Base-by-base conservation (phyloP, 2,329 filamentous ascomycete genomes). In the Biscogniauxia marginata region DNA sequence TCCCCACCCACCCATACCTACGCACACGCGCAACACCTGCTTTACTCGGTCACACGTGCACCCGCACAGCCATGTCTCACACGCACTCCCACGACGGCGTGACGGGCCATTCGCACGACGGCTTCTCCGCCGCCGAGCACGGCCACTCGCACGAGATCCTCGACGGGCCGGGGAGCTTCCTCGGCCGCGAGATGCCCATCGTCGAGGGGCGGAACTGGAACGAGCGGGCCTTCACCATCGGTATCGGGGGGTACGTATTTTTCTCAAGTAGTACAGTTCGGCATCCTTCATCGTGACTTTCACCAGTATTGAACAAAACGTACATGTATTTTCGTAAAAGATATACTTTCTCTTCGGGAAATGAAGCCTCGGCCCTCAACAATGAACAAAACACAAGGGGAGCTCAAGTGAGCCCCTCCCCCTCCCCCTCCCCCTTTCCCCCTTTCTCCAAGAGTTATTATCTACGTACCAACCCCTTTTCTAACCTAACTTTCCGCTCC, bases 131-230 rank as follows among this genome's bases (percentile, higher is more conserved):
- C 53, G 80, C 79, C 45, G 89, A 93, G 70, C 95, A 98, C 74
- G 95, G 95, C 67, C 95, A 99, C 78, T 90, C 88, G 1, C 95
- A 98, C 73, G 95, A 98, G 79, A 92, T 98, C 68, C 88, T 97
- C 64, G 88, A 95, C 69, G 93, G 93, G 0, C 95, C 95, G 0
- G 95, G 95, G 46, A 96, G 91, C 70, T 98, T 89, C 72, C 75
- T 95, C 25, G 88, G 88, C 50, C 87, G 95, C 16, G 95, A 98
- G 77, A 93, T 96, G 90, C 95, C 93, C 60, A 89, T 98, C 55
- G 84, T 92, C 62, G 90, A 96, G 65, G 92, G 92, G 9, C 84
- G 93, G 53, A 83, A 93, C 71, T 99, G 93, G 90, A 82, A 82
- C 23, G 90, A 96, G 63, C 83, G 95, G 56, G 93, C 93, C 13